These are phyloP conservation scores for Camellia japonica DNA, from an alignment of 148 eudicot species.

Conservation along the genomic window DNA sequence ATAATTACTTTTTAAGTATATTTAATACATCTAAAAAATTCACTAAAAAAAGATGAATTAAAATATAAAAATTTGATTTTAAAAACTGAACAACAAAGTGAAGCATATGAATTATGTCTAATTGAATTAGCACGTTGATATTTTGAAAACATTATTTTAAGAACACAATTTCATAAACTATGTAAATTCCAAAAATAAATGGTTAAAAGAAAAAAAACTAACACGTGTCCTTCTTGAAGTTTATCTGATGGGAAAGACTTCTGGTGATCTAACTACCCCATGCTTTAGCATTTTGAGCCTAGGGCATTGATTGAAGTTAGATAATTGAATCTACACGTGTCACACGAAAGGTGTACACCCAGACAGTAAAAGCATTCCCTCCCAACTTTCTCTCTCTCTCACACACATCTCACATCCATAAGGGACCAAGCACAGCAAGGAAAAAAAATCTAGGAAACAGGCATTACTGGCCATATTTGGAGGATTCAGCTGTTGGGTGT, in stretches of 20 bases:
- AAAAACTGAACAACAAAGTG: too few species aligned
- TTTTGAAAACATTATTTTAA: too few species aligned
- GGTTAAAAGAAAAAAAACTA: background rate
- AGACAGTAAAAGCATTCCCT: constrained; percentile 21
- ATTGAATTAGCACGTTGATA: too few species aligned
- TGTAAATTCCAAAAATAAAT: too few species aligned
- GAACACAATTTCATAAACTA: too few species aligned
- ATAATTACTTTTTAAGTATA: too few species aligned
- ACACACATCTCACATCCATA: background rate
- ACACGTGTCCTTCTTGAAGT: constrained; percentile 32
- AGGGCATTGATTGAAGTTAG: constrained; percentile 38
- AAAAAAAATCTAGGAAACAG: constrained; percentile 12
- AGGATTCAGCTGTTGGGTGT: constrained; percentile 14
- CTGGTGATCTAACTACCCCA: constrained; percentile 7
- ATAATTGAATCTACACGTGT: constrained; percentile 51
- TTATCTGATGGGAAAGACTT: constrained; percentile 13
- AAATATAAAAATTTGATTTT: too few species aligned
- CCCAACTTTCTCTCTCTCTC: constrained; percentile 13
- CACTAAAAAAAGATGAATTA: too few species aligned
- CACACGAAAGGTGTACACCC: constrained; percentile 9
- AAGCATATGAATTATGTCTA: too few species aligned
- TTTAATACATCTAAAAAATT: too few species aligned
- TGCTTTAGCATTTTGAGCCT: background rate
- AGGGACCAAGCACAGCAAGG: background rate
- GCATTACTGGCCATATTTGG: background rate